Percentiles rank a stretch among this genome's conserved stretches.
Evolutionary conservation across 176 grass and related monocot species (phyloP).

Genomic region (Raddia guianensis): DNA sequence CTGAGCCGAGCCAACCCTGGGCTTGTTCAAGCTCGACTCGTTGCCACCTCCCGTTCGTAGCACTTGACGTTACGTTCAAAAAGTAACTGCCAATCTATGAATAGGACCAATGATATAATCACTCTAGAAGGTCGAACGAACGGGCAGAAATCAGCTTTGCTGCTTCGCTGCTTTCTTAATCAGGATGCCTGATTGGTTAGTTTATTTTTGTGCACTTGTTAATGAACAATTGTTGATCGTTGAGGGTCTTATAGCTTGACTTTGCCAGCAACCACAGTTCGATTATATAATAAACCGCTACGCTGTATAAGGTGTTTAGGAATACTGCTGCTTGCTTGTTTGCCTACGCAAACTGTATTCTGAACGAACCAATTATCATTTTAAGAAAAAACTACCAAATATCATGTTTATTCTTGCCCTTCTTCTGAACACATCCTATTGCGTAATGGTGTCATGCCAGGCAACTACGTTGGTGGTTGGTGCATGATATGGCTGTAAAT

Average conservation of each 20-base stretch:
- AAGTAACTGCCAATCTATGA: not conserved
- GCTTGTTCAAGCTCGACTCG: too few relatives aligned
- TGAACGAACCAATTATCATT: not conserved
- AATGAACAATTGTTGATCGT: not conserved
- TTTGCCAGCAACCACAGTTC: not conserved
- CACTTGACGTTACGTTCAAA: not conserved
- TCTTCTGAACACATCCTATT: not conserved
- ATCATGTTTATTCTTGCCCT: not conserved
- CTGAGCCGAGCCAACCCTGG: too few relatives aligned
- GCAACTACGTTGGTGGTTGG: not conserved
- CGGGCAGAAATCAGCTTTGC: not conserved
- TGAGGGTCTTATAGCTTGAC: not conserved
- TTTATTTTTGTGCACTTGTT: not conserved
- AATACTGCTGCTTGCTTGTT: not conserved
- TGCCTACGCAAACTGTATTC: not conserved
- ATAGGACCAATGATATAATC: not conserved
- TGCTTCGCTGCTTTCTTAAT: not conserved
- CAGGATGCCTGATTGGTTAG: not conserved
- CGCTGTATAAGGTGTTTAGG: too few relatives aligned
- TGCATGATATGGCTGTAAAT: not conserved
- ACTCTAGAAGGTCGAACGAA: not conserved
- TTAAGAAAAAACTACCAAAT: not conserved
- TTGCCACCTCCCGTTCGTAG: not conserved
- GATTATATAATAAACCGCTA: not conserved
- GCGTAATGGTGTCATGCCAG: not conserved